Base-by-base conservation (phyloP, 2,329 filamentous ascomycete species). In the Fusarium nodosum region DNA sequence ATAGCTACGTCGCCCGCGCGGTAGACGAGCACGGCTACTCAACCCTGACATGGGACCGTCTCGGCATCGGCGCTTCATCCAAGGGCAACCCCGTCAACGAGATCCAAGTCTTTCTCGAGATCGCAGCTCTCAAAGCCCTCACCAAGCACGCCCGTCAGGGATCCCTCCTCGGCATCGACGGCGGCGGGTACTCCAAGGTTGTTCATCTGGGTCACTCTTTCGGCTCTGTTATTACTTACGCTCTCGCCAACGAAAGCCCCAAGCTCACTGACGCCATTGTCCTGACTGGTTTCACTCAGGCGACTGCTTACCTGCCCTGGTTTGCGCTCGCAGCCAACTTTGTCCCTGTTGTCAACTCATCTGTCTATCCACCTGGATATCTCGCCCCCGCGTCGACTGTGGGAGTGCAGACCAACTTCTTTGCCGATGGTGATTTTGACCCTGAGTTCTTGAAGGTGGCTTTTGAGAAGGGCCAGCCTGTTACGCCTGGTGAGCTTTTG, bases 201-300 rank as follows among this genome's bases (percentile, higher is more conserved):
- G 79, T 88, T 11, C 88, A 91, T 74, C 81, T 89, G 18, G 89
- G 89, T 15, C 88, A 91, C 79, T 88, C 86, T 0, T 91, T 89
- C 69, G 89, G 89, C 33, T 88, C 87, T 0, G 78, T 84, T 8
- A 85, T 88, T 69, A 85, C 84, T 4, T 89, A 88, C 76, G 82
- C 79, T 48, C 80, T 91, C 22, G 84, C 85, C 10, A 82, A 82
- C 47, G 74, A 79, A 60, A 80, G 87, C 71, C 87, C 87, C 1
- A 73, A 81, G 56, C 78, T 86, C 59, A 87, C 85, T 38, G 84
- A 90, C 64, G 87, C 84, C 39, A 80, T 91, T 41, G 77, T 89
- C 53, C 81, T 91, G 9, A 90, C 88, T 2, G 89, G 89, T 2
- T 91, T 87, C 77, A 83, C 83, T 18, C 81, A 83, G 41, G 83